Evolutionary conservation across 768 basidiomycete genomes (phyloP).

Genomic region (Rhizopogon vulgaris): DNA sequence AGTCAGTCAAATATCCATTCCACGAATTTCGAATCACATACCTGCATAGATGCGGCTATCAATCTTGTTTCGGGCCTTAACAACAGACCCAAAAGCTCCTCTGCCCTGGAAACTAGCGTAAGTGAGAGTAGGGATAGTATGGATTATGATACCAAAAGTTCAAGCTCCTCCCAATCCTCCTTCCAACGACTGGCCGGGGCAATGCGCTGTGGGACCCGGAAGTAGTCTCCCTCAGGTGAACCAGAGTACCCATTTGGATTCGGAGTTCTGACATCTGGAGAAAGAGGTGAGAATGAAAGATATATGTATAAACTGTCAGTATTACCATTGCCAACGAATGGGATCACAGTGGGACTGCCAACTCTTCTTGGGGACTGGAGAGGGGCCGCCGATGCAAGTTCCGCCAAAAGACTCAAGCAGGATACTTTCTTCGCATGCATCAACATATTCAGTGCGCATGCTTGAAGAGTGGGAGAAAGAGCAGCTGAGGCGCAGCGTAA

Average conservation of each 20-base stretch:
- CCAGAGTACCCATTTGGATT: conserved; percentile 35
- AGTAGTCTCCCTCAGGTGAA: conserved; percentile 67
- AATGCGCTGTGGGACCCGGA: conserved; percentile 31
- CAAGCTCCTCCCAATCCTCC: conserved; percentile 91
- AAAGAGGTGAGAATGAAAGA: background rate
- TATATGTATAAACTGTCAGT: background rate
- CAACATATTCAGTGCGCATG: conserved; percentile 55
- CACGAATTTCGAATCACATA: conserved; percentile 20
- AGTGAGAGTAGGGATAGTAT: background rate
- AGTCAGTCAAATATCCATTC: background rate
- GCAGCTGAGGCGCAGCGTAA: conserved; percentile 30
- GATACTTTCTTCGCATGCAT: conserved; percentile 50
- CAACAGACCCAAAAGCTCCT: conserved; percentile 91
- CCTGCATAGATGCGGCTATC: conserved; percentile 82
- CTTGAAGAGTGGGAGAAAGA: conserved; percentile 46
- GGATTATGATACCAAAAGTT: conserved; percentile 54
- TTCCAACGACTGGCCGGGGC: conserved; percentile 77
- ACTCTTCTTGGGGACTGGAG: conserved; percentile 17
- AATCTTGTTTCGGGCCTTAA: conserved; percentile 87
- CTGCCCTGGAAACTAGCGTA: conserved; percentile 49
- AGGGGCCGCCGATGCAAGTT: conserved; percentile 43
- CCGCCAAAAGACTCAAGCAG: conserved; percentile 52
- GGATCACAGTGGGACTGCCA: background rate
- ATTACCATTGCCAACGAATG: background rate
- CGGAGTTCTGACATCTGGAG: conserved; percentile 30